Evolutionary conservation across 1,284 basidiomycete genomes (phyloP).

Genomic region (Coniferiporia sulphurascens): DNA sequence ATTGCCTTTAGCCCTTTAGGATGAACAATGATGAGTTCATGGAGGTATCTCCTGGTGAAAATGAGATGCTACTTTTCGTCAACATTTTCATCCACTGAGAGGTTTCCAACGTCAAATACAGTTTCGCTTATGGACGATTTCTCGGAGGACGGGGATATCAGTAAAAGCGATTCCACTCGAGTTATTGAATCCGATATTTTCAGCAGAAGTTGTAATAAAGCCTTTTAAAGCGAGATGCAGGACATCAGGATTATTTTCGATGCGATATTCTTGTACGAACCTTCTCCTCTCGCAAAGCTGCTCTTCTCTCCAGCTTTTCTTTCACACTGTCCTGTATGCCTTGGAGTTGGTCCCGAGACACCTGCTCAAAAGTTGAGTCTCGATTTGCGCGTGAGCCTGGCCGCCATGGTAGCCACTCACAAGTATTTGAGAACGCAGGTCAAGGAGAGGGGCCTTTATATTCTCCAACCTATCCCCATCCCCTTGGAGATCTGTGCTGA

Average conservation of each 20-base stretch:
- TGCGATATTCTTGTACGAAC: conserved; percentile 33
- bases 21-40: conserved; percentile 1
- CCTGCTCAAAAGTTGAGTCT: conserved; percentile 33
- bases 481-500: conserved; percentile 84
- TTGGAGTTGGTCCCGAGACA: conserved; percentile 59
- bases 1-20: conserved; percentile 47
- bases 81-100: conserved; percentile 24
- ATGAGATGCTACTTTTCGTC: conserved; percentile 35
- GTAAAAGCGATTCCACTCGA: conserved; percentile 76
- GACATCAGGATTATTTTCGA: not conserved
- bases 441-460: conserved; percentile 60
- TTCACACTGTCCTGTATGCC: conserved; percentile 71
- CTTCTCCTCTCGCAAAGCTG: conserved; percentile 79
- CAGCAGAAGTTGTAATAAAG: conserved; percentile 76
- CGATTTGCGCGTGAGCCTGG: not conserved
- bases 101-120: conserved; percentile 1
- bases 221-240: conserved; percentile 36
- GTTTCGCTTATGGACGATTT: conserved; percentile 30
- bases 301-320: conserved; percentile 68
- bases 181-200: conserved; percentile 86
- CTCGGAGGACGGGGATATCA: conserved; percentile 52
- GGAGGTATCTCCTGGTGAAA: not conserved
- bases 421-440: conserved; percentile 62
- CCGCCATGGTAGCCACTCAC: conserved; percentile 39
- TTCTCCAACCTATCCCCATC: conserved; percentile 72